Conservation (phyloP, 345 rosid genomes). For the Pistacia atlantica region DNA sequence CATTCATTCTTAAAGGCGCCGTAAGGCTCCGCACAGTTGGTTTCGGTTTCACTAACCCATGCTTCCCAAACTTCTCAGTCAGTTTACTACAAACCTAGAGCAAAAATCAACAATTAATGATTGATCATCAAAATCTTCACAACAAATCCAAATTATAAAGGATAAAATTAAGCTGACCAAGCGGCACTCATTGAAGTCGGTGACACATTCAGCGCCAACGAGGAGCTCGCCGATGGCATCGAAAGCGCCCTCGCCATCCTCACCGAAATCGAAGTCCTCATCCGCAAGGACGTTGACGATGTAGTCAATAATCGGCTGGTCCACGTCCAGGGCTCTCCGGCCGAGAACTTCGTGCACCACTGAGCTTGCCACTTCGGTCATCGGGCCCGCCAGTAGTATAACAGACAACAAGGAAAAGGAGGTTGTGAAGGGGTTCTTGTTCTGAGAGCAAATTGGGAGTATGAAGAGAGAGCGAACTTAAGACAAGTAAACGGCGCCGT, state of each 20-base stretch:
- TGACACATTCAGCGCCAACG: slow-evolving; percentile 82
- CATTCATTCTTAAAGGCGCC: slow-evolving; percentile 89
- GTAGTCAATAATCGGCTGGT: slow-evolving; percentile 91
- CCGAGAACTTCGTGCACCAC: slow-evolving; percentile 91
- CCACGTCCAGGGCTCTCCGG: slow-evolving; percentile 66
- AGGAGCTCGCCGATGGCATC: slow-evolving; percentile 95
- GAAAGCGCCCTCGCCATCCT: slow-evolving; percentile 86
- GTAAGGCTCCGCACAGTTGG: slow-evolving; percentile 89
- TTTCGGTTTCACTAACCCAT: slow-evolving; percentile 74
- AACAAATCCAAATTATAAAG: not conserved
- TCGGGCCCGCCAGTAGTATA: slow-evolving; percentile 9
- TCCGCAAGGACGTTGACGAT: slow-evolving; percentile 97
- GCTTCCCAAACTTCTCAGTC: slow-evolving; percentile 87
- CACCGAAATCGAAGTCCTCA: slow-evolving; percentile 96
- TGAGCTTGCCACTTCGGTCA: slow-evolving; percentile 90
- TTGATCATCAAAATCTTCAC: not conserved
- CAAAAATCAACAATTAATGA: slow-evolving; percentile 15
- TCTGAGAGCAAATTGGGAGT: not conserved
- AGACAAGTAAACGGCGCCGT: not conserved
- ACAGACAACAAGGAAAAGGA: not conserved
- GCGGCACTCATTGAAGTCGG: slow-evolving; percentile 79
- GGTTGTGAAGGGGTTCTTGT: slow-evolving; percentile 2
- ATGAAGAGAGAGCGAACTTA: not conserved
- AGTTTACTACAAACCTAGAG: slow-evolving; percentile 76
- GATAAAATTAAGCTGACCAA: slow-evolving; percentile 38